phyloP scores from a whole-genome alignment of 352 stramenopile species.

The Phytopythium mirpurense region DNA sequence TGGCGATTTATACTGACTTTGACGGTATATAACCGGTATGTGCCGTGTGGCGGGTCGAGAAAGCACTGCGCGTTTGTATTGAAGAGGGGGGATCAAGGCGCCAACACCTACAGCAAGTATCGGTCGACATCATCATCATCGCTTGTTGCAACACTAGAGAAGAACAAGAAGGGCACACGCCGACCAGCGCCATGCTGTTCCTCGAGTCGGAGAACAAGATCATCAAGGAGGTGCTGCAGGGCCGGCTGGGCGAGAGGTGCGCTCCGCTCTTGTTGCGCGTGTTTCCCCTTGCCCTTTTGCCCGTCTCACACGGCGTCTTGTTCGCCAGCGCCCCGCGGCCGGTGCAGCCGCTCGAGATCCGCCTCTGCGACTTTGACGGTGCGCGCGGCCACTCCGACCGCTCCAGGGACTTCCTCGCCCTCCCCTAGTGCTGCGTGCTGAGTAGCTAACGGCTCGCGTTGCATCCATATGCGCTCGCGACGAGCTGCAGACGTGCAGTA shows the following conservation, averaged over 20 bases:
- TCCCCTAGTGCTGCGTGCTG: too few relatives aligned
- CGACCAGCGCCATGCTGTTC: conserved; percentile 51
- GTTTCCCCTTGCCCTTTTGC: not conserved
- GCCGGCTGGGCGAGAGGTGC: conserved; percentile 63
- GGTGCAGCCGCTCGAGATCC: conserved; percentile 71
- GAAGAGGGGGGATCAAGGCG: not conserved
- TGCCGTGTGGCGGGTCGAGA: too few relatives aligned
- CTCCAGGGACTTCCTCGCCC: too few relatives aligned
- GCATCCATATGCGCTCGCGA: too few relatives aligned
- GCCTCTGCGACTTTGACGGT: conserved; percentile 84
- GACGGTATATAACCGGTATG: too few relatives aligned
- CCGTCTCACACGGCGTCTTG: conserved; percentile 1
- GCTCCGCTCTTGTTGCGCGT: conserved; percentile 13
- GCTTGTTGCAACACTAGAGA: not conserved
- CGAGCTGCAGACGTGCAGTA: conserved; percentile 72
- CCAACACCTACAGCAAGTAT: too few relatives aligned
- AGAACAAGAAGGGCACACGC: conserved; percentile 1
- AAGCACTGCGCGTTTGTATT: conserved; percentile 4
- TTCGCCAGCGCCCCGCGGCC: conserved; percentile 56
- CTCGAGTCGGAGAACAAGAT: conserved; percentile 88
- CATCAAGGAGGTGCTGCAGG: conserved; percentile 78
- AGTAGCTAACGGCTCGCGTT: too few relatives aligned
- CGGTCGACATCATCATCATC: not conserved
- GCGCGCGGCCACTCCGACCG: too few relatives aligned
- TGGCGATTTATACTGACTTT: too few relatives aligned